Evolutionary conservation across 2,329 filamentous ascomycete genomes (phyloP).

Genomic region (Fusarium bactridioides): DNA sequence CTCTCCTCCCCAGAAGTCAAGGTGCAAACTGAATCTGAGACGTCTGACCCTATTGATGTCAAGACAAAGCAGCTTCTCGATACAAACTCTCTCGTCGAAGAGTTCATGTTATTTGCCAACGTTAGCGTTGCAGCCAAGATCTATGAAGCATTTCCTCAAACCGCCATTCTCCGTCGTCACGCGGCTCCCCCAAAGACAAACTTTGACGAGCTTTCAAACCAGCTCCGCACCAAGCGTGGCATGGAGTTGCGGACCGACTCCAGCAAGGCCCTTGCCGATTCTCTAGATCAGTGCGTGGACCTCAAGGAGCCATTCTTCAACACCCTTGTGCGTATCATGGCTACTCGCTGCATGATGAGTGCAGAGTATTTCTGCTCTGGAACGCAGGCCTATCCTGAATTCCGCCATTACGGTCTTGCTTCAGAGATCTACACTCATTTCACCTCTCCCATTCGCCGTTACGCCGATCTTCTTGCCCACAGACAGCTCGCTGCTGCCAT

Average conservation of each 20-base stretch:
- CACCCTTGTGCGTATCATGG: conserved; percentile 95
- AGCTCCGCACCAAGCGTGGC: conserved; percentile 86
- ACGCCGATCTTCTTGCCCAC: conserved; percentile 95
- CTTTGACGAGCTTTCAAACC: conserved; percentile 91
- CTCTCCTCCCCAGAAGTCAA: conserved; percentile 98
- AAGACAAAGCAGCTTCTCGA: conserved; percentile 94
- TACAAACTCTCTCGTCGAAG: conserved; percentile 97
- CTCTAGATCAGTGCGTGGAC: conserved; percentile 85
- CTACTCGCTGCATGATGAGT: conserved; percentile 98
- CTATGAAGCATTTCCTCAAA: conserved; percentile 92
- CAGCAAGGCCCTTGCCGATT: conserved; percentile 92
- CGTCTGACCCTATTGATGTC: conserved; percentile 93
- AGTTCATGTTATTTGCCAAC: conserved; percentile 99
- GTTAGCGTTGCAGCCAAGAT: conserved; percentile 91
- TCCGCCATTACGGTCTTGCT: conserved; percentile 95
- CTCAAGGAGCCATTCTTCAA: conserved; percentile 92
- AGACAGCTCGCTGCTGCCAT: conserved; percentile 95
- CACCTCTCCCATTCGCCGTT: conserved; percentile 94
- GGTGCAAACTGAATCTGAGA: conserved; percentile 93
- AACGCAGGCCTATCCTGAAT: conserved; percentile 91
- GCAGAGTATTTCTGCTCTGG: conserved; percentile 98
- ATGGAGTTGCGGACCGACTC: conserved; percentile 84
- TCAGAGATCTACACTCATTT: conserved; percentile 99
- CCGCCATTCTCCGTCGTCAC: conserved; percentile 91
- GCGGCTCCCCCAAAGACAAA: conserved; percentile 92